Evolutionary conservation across 2,329 filamentous ascomycete genomes (phyloP).

Genomic region (Teratosphaeria viscida): DNA sequence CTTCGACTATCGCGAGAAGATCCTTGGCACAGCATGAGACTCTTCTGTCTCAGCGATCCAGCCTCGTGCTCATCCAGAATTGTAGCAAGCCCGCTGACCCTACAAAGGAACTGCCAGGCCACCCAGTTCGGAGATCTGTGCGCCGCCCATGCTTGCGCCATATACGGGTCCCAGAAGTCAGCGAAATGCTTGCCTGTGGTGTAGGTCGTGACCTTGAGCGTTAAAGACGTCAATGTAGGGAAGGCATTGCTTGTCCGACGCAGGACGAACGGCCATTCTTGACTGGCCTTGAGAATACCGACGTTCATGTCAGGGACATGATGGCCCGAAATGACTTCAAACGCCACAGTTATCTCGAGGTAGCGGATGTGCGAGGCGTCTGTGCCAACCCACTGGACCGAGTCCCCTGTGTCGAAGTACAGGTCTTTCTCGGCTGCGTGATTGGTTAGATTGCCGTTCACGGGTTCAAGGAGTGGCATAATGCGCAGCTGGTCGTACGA

Average conservation of each 20-base stretch:
- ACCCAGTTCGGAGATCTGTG: neutral
- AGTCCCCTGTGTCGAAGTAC: neutral
- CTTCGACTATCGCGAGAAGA: neutral
- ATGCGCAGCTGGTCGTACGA: neutral
- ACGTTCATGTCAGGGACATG: neutral
- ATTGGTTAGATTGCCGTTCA: neutral
- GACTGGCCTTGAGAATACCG: neutral
- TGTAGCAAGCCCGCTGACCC: neutral
- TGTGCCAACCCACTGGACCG: neutral
- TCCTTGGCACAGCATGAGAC: neutral
- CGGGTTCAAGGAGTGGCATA: neutral
- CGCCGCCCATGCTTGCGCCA: neutral
- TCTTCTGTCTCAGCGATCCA: neutral
- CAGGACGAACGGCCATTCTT: neutral
- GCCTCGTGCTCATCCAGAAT: neutral
- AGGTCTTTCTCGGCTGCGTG: neutral
- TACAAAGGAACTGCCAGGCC: neutral
- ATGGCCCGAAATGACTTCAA: neutral
- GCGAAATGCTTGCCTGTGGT: neutral
- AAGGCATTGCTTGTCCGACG: neutral
- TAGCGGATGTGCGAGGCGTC: neutral
- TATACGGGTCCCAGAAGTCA: neutral
- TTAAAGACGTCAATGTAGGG: neutral
- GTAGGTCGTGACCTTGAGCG: constrained; percentile 1
- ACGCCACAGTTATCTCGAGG: neutral